Evolutionary conservation across 768 basidiomycete genomes (phyloP).

Genomic region (Agaricus subrufescens): DNA sequence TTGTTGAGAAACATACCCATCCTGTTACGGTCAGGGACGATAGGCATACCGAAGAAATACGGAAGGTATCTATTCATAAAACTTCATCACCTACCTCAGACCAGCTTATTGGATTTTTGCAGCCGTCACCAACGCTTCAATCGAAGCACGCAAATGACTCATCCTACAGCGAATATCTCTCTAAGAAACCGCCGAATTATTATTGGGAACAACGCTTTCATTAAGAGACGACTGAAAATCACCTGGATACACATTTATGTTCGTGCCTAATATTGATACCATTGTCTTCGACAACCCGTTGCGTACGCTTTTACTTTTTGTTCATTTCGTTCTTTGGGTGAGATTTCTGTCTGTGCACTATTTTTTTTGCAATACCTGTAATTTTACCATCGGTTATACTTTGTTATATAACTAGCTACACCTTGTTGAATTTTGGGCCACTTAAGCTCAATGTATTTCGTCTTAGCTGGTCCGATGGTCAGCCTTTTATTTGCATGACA

Average conservation of each 20-base stretch:
- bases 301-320: background rate
- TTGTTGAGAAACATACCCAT: too few species aligned
- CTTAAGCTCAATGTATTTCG: background rate
- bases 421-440: background rate
- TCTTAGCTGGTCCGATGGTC: too few species aligned
- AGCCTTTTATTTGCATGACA: too few species aligned
- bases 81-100: background rate
- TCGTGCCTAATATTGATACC: background rate
- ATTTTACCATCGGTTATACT: conserved; percentile 1
- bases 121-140: conserved; percentile 7
- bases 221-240: too few species aligned
- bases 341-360: background rate
- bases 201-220: conserved; percentile 22
- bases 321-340: background rate
- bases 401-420: background rate
- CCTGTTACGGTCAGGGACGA: too few species aligned
- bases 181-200: conserved; percentile 25
- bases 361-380: background rate
- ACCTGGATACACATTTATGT: background rate
- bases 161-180: conserved; percentile 21
- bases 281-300: background rate
- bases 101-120: background rate
- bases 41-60: too few species aligned
- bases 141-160: conserved; percentile 15
- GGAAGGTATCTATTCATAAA: background rate